Conservation (phyloP, 2,329 filamentous ascomycete species). For the Colletotrichum sansevieriae region DNA sequence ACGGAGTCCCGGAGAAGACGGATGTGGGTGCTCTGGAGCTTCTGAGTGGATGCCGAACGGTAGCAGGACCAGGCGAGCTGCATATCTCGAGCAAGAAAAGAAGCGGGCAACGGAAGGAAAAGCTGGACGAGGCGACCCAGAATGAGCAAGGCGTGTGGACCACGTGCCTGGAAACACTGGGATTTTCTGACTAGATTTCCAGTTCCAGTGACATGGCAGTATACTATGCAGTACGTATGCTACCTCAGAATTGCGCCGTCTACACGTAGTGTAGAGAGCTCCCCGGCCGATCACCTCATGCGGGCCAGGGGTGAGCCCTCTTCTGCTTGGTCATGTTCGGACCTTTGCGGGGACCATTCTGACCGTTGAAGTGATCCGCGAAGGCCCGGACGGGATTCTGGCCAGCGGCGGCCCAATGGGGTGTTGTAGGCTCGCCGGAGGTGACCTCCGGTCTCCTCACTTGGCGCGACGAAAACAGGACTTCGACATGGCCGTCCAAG, state of each 20-base stretch:
- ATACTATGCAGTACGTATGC: too few species aligned
- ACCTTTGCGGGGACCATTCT: neutral
- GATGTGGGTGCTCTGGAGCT: neutral
- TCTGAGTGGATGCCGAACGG: neutral
- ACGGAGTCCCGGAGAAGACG: constrained; percentile 4
- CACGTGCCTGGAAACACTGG: constrained; percentile 2
- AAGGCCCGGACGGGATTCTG: neutral
- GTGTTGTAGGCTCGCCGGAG: neutral
- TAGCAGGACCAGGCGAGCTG: neutral
- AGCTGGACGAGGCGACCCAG: neutral
- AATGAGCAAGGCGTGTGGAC: neutral
- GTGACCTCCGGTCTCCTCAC: constrained; percentile 18
- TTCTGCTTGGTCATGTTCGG: neutral
- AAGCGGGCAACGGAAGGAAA: neutral
- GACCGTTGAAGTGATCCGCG: neutral
- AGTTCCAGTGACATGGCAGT: neutral
- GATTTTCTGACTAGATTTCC: neutral
- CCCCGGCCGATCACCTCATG: constrained; percentile 13
- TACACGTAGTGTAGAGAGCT: neutral
- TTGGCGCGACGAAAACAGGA: constrained; percentile 32
- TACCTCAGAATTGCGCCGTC: neutral
- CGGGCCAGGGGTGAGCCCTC: neutral
- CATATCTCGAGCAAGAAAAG: neutral
- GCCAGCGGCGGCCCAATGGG: neutral
- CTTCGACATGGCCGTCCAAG: neutral